Base-by-base conservation (phyloP, 805 yeast genomes). In the Candida qinlingensis region DNA sequence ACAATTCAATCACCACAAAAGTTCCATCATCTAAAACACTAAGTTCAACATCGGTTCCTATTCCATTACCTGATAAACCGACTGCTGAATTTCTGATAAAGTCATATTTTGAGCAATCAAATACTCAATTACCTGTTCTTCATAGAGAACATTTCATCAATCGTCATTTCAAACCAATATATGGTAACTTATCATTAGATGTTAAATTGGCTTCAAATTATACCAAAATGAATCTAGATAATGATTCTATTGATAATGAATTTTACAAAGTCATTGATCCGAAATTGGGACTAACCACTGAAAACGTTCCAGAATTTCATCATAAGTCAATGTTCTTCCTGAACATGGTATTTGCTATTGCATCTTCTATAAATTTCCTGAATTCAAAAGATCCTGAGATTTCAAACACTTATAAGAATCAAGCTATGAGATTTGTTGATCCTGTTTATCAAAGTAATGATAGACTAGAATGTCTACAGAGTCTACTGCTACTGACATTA, bases 71-170 rank as follows among this genome's bases (percentile, higher is more conserved):
- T 26, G 94, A 96, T 1, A 87, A 87, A 57, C 69, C 72, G 26
- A 76, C 80, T 33, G 96, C 97, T 0, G 80, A 85, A 58, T 71
- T 73, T 44, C 74, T 86, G 40, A 59, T 89, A 7, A 74, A 80
- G 36, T 71, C 79, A 2, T 89, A 76, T 62, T 91, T 91, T 60
- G 79, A 85, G 25, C 90, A 85, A 57, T 79, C 91, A 12, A 90
- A 91, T 61, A 73, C 95, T 2, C 96, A 89, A 63, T 64, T 87
- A 29, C 97, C 97, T 0, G 74, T 91, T 4, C 66, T 90, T 42
- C 96, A 91, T 62, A 74, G 96, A 31, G 96, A 88, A 57, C 79
- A 76, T 54, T 90, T 89, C 58, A 64, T 91, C 39, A 69, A 70
- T 42, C 69, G 72, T 29, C 81, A 80, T 59, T 90, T 86, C 61